Evolutionary conservation across 129 eudicot genomes (phyloP), one percentile per base, ranked within the genome.

Genomic region (Erigeron canadensis): DNA sequence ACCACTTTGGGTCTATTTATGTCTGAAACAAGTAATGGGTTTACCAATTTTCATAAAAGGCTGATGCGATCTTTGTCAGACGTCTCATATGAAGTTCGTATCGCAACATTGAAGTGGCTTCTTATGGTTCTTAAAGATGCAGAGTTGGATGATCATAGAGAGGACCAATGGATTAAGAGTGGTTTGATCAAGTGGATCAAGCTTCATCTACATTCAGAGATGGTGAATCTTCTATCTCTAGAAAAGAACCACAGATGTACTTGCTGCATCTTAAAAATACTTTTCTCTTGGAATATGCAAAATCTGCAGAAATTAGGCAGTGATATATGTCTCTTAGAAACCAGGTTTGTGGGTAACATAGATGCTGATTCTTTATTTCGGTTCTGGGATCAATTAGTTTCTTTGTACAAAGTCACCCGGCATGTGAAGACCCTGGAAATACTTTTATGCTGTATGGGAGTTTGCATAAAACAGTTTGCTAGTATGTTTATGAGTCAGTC

Each of bases 41-140:
- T 75, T 47, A 80, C 75, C 28, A 48, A 69, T 55, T 88, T 85
- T 50, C 87, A 81, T 21, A 81, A 83, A 40, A 75, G 86, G 67
- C 72, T 95, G 57, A 69, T 84, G 8, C 74, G 64, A 68, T 86
- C 69, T 40, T 76, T 90, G 81, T 86, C 96, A 34, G 97, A 95
- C 84, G 66, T 74, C 19, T 84, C 97, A 23, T 95, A 95, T 71
- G 99, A 95, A 84, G 99, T 95, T 65, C 87, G 96, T 65, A 64
- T 86, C 44, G 86, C 97, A 4, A 82, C 97, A 5, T 81, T 90
- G 23, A 95, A 95, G 86, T 95, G 97, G 97, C 96, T 95, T 66
- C 81, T 82, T 75, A 74, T 71, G 82, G 83, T 90, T 74, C 86
- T 95, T 6, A 86, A 83, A 79, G 46, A 82, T 37, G 56, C 73